Base-by-base conservation (phyloP, 1,139 yeast species). In the Saccharomyces pastorianus region DNA sequence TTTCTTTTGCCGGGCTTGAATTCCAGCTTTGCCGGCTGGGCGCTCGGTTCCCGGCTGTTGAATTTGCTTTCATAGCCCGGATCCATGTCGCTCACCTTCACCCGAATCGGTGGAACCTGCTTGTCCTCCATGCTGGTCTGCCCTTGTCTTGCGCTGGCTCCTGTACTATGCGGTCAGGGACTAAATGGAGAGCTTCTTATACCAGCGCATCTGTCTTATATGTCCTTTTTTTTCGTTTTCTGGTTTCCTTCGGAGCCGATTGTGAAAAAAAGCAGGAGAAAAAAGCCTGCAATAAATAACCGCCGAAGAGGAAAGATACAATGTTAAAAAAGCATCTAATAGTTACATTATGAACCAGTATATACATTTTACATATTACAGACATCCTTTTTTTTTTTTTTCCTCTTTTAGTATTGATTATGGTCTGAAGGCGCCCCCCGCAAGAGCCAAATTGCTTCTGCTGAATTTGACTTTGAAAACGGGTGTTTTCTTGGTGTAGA, bases 391-490 rank as follows among this genome's bases (percentile, higher is more conserved):
- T 17, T 5, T 17, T 9, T 8, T 20, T 20, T 20, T 4, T 20
- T 20, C 23, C 74, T 47, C n/a, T 11, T 17, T 38, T 6, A 9
- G 23, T 20, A 6, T 83, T 38, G 14, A 17, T 23, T 46, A 28
- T 17, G 48, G 48, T 6, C 70, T 68, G 61, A 85, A 88, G 3
- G 95, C 95, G 50, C 99, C 98, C 13, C 91, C 97, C 0, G 97
- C 96, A 41, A 93, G 76, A 64, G 96, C 91, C 61, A 95, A 73
- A 70, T 95, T 95, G 58, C 96, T 78, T 66, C 95, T 79, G 1
- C 98, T 91, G 69, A 91, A 93, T 64, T 86, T 90, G 32, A 95
- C 96, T 64, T 88, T 89, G 73, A 86, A 93, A 26, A 93, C 95
- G 1, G 98, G 96, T 0, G 98, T 89, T 71, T 85, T 85, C 71